Conservation (phyloP, 1,284 basidiomycete genomes). For the Rhodofomes roseus region DNA sequence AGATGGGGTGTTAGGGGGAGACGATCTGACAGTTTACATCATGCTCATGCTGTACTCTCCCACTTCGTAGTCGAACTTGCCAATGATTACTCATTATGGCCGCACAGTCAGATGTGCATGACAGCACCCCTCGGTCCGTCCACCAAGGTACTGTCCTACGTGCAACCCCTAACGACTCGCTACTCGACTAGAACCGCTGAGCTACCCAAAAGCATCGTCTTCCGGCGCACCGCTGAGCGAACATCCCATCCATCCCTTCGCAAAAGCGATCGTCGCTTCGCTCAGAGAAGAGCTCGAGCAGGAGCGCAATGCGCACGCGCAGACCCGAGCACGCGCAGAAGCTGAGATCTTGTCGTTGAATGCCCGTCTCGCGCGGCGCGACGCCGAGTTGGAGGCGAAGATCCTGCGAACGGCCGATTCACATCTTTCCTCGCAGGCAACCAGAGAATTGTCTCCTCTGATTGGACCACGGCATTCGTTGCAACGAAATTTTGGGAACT, state of each 20-base stretch:
- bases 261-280: constrained; percentile 34
- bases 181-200: constrained; percentile 1
- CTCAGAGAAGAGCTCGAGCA: constrained; percentile 40
- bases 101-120: constrained; percentile 44
- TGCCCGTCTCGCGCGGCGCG: constrained; percentile 52
- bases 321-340: constrained; percentile 37
- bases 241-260: background rate
- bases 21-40: background rate
- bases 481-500: too few relatives aligned
- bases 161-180: background rate
- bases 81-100: constrained; percentile 49
- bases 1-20: background rate
- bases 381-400: constrained; percentile 46
- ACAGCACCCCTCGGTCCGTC: constrained; percentile 41
- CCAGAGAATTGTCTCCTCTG: background rate
- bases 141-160: background rate
- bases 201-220: background rate
- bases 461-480: background rate
- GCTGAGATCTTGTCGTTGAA: constrained; percentile 43
- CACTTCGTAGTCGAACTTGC: constrained; percentile 44
- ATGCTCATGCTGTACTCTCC: constrained; percentile 4
- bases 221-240: background rate
- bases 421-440: background rate
- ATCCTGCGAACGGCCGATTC: background rate
- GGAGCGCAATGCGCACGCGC: constrained; percentile 42